Base-by-base conservation (phyloP, 1,284 basidiomycete genomes). In the Leccinum angustisporum region DNA sequence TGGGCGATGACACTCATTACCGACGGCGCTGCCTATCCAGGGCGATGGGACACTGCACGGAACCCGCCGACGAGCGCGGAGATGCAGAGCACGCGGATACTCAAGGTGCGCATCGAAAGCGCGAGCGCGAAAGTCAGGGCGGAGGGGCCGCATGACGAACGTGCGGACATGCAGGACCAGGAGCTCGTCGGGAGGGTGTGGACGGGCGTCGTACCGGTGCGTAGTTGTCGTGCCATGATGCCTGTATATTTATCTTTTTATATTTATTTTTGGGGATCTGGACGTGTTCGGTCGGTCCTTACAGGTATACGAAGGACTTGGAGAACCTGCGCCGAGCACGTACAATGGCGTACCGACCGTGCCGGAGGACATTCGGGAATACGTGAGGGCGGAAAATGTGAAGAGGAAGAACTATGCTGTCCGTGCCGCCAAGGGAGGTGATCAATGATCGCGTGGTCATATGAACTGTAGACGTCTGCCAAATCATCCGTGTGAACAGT, bases 261-360 rank as follows among this genome's bases (percentile, higher is more conserved):
- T 16, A 5, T n/a, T 0, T 43, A 43, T 18, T n/a, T 43, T 43
- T 18, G 18, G 14, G 43, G 18, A 7, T 46, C 18, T 46, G 43
- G 43, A 18, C 43, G 11, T 21, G 18, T 46, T 18, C 5, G 18
- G n/a, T 21, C 21, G 9, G 5, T 50, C 30, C 34, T 30, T 18
- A 46, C 34, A 72, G 68, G 63, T 70, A n/a, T 70, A 71, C 3
- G 66, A 70, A 25, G 68, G 68, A n/a, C 67, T 70, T 18, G 68
- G 71, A 2, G 68, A 72, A 34, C 68, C 68, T 18, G 61, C 71
- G 2, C 68, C 68, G 4, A 62, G 68, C 57, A 1, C 56, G 3
- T 73, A 72, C 21, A 70, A 72, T 18, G 51, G n/a, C 3, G 61
- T 70, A 1, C 25, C 54, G 9, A 52, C 48, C n/a, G 1, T 68